Conservation (phyloP, 139 green algal species). For the Astrephomene gubernaculifera region DNA sequence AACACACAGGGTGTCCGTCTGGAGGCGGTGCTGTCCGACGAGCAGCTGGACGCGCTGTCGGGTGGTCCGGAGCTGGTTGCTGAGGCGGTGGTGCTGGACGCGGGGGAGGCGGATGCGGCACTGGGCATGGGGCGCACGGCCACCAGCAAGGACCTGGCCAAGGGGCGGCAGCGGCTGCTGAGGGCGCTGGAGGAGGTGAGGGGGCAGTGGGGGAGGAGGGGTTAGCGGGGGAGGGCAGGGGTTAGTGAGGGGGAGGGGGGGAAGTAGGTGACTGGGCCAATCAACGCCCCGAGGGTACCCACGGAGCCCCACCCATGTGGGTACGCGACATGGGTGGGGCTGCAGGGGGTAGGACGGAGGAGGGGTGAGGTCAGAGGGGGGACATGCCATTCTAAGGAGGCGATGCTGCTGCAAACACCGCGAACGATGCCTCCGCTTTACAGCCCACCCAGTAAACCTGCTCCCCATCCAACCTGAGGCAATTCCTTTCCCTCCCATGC, state of each 20-base stretch:
- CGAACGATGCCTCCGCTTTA: no score
- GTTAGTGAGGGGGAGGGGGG: not conserved
- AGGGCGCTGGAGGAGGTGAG: conserved; percentile 56
- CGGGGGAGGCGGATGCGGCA: conserved; percentile 32
- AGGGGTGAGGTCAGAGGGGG: no score
- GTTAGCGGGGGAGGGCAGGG: not conserved
- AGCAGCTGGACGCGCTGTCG: conserved; percentile 39
- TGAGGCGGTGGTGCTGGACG: conserved; percentile 42
- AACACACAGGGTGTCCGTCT: conserved; percentile 37
- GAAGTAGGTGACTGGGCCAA: no score
- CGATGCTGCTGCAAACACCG: no score
- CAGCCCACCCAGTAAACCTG: no score
- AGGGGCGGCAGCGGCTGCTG: conserved; percentile 55
- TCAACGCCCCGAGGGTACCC: no score
- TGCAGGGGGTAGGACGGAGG: no score
- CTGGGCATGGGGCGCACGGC: conserved; percentile 29
- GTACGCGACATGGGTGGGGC: no score
- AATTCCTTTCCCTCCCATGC: not conserved
- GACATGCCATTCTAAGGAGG: no score
- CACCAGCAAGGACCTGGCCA: conserved; percentile 46
- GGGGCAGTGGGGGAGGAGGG: not conserved
- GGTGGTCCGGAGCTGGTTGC: conserved; percentile 41
- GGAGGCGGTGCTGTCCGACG: conserved; percentile 33
- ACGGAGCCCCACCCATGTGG: no score
- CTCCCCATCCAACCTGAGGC: no score